Evolutionary conservation across 2,329 filamentous ascomycete species (phyloP).

Genomic region (Nannizziopsis arthrosporioides): DNA sequence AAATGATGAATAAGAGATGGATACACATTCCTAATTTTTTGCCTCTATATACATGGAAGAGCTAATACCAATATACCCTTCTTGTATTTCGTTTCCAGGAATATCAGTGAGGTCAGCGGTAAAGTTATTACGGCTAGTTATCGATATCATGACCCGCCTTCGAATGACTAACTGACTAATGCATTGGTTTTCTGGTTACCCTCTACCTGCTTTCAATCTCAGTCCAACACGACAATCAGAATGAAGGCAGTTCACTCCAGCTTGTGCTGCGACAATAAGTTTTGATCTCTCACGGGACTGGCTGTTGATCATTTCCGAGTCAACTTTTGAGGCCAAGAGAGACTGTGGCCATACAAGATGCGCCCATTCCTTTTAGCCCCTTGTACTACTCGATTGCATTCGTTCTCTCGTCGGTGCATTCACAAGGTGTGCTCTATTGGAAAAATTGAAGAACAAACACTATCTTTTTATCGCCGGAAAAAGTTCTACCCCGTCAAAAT

Average conservation of each 20-base stretch:
- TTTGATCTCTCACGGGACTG: too few relatives aligned
- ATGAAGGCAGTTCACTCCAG: too few relatives aligned
- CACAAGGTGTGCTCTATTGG: neutral
- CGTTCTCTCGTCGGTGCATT: too few relatives aligned
- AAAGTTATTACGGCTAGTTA: neutral
- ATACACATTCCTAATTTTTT: neutral
- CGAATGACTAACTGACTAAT: neutral
- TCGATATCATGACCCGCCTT: neutral
- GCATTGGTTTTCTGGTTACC: neutral
- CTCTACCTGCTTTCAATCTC: neutral
- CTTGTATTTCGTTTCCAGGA: neutral
- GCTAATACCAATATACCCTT: too few relatives aligned
- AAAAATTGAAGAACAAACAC: slow-evolving; percentile 10
- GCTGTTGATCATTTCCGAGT: too few relatives aligned
- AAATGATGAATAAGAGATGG: slow-evolving; percentile 14
- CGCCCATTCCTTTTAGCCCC: too few relatives aligned
- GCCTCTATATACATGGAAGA: too few relatives aligned
- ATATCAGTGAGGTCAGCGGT: neutral
- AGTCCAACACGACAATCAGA: too few relatives aligned
- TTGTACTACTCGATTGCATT: too few relatives aligned
- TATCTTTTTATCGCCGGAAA: slow-evolving; percentile 16
- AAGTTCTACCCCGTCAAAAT: slow-evolving; percentile 19
- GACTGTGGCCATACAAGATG: too few relatives aligned
- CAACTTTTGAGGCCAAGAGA: too few relatives aligned
- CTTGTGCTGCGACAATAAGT: too few relatives aligned